Evolutionary conservation across 805 yeast species (phyloP), one percentile per base, ranked within the genome.

Genomic region (Suhomyces sp.): DNA sequence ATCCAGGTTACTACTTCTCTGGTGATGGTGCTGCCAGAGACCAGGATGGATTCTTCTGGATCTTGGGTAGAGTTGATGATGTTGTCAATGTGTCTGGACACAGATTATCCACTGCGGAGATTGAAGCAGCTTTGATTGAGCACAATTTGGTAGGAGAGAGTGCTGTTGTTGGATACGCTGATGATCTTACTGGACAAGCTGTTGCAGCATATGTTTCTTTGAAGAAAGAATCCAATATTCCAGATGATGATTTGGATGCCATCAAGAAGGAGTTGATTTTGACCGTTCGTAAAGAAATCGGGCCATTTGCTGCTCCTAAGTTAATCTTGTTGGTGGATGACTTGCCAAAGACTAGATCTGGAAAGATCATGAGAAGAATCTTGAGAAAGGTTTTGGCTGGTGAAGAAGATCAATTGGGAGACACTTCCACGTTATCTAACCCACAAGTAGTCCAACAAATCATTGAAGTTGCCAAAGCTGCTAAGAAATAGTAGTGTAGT

Each of bases 21-120:
- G 98, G 98, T 53, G 98, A 91, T 61, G 98, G 98, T 68, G 98
- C 97, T 36, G 98, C 95, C 28, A 81, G 97, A 60, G 98, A 93
- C 63, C 78, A 78, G 44, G 98, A 93, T 56, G 98, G 98, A 33
- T 93, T 81, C 74, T 87, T 81, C 71, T 93, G 98, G 96, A 91
- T 93, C 61, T 78, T 91, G 64, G 98, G 98, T 54, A 83, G 98
- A 65, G 97, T 93, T 46, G 98, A 93, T 62, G 98, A 93, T 55
- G 98, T 93, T 40, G 98, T 91, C 49, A 93, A 93, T 58, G 98
- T 93, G 25, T 83, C 95, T 35, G 98, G 98, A 48, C 98, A 93
- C 68, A 82, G 98, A 65, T 75, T 93, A 49, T 88, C 97, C n/a
- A 91, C 98, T 29, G 95, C 98, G 16, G 98, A 93, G 69, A 93